Conservation (phyloP, 148 eudicot species). For the Camellia japonica region DNA sequence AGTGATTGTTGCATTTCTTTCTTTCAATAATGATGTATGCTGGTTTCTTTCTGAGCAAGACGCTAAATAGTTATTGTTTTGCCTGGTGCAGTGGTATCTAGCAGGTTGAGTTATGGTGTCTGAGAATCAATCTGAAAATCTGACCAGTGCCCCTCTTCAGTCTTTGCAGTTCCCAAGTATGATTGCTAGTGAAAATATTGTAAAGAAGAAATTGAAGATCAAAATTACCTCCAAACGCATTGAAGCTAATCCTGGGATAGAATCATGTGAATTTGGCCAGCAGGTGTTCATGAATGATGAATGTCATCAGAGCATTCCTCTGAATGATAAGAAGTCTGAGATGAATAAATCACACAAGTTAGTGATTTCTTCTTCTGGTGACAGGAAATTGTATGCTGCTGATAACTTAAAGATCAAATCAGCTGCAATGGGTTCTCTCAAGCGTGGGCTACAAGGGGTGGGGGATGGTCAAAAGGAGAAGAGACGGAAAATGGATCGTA, state of each 20-base stretch:
- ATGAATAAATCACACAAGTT: constrained; percentile 7
- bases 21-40: not conserved
- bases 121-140: not conserved
- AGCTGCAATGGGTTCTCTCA: constrained; percentile 27
- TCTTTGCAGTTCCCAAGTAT: constrained; percentile 19
- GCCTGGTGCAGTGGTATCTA: not conserved
- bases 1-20: not conserved
- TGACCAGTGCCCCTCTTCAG: not conserved
- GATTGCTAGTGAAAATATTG: constrained; percentile 13
- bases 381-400: constrained; percentile 4
- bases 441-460: constrained; percentile 36
- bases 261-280: constrained; percentile 10
- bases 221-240: constrained; percentile 19
- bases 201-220: constrained; percentile 26
- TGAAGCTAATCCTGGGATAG: not conserved
- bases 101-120: not conserved
- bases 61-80: not conserved
- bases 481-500: constrained; percentile 54
- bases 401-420: constrained; percentile 13
- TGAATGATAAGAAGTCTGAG: not conserved
- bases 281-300: constrained; percentile 1
- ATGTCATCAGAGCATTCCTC: not conserved
- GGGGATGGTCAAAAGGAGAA: constrained; percentile 34
- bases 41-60: not conserved
- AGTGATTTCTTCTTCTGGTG: not conserved